Percentiles rank a stretch among this genome's conserved stretches.
These are phyloP conservation scores for Escallonia rubra DNA, from an alignment of 129 eudicot genomes.

Conservation along the genomic window DNA sequence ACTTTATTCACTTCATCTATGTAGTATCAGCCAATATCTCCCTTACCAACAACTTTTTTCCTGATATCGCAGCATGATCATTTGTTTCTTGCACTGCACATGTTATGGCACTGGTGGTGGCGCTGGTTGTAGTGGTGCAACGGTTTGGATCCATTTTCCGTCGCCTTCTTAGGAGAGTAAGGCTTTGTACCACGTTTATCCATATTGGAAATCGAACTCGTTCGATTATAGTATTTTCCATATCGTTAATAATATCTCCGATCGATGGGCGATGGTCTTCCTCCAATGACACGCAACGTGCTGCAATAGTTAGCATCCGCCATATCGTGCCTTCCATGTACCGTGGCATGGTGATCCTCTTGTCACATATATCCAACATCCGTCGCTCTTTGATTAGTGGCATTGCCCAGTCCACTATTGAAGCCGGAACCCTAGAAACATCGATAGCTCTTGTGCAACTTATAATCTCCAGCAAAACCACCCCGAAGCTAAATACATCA, in stretches of 20 bases:
- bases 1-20: neutral
- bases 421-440: conserved; percentile 39
- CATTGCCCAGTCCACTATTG: conserved; percentile 58
- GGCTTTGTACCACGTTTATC: conserved; percentile 21
- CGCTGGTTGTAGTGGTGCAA: neutral
- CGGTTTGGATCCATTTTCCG: conserved; percentile 7
- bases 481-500: conserved; percentile 72
- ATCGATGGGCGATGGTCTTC: conserved; percentile 52
- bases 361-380: conserved; percentile 40
- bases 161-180: conserved; percentile 22
- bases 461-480: conserved; percentile 60
- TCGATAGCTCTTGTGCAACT: conserved; percentile 63
- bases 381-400: conserved; percentile 21
- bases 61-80: conserved; percentile 18
- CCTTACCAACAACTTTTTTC: conserved; percentile 43
- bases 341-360: conserved; percentile 32
- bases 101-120: conserved; percentile 5
- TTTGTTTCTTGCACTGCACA: conserved; percentile 14
- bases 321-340: conserved; percentile 38
- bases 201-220: conserved; percentile 23
- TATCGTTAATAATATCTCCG: conserved; percentile 34
- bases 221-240: conserved; percentile 23
- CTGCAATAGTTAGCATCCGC: conserved; percentile 33
- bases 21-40: conserved; percentile 56
- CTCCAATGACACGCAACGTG: conserved; percentile 42